Percentiles rank a stretch among this genome's conserved stretches.
Evolutionary conservation across 768 basidiomycete genomes (phyloP).

Genomic region (Hydnomerulius pinastri): DNA sequence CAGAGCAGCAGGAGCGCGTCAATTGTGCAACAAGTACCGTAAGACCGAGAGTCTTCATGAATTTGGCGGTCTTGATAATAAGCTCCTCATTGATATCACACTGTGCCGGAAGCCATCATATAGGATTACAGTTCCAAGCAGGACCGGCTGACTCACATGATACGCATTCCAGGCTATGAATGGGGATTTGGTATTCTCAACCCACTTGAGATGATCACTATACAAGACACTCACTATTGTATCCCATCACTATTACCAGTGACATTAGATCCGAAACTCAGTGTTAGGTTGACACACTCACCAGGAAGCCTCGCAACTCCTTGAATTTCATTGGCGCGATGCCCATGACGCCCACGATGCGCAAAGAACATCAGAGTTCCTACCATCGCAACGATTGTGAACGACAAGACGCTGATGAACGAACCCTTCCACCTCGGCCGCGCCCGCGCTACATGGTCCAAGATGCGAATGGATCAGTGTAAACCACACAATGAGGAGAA

Average conservation of each 20-base stretch:
- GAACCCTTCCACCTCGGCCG: slow-evolving; percentile 2
- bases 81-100: slow-evolving; percentile 59
- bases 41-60: slow-evolving; percentile 55
- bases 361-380: slow-evolving; percentile 18
- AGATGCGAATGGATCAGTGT: no score
- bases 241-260: slow-evolving; percentile 51
- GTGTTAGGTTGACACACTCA: slow-evolving; percentile 12
- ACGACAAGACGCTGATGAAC: slow-evolving; percentile 10
- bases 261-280: not conserved
- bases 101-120: slow-evolving; percentile 29
- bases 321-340: slow-evolving; percentile 5
- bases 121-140: not conserved
- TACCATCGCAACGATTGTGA: slow-evolving; percentile 22
- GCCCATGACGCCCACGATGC: slow-evolving; percentile 6
- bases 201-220: not conserved
- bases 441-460: slow-evolving; percentile 3
- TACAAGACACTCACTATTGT: slow-evolving; percentile 51
- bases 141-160: slow-evolving; percentile 42
- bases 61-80: slow-evolving; percentile 48
- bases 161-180: slow-evolving; percentile 68
- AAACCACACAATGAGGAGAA: no score
- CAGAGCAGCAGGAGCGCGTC: not conserved
- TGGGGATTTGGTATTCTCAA: slow-evolving; percentile 3
- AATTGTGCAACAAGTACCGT: slow-evolving; percentile 36
- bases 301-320: slow-evolving; percentile 39